These are phyloP conservation scores for Coelastrella sp. DNA, from an alignment of 139 green algal species.

Conservation along the genomic window DNA sequence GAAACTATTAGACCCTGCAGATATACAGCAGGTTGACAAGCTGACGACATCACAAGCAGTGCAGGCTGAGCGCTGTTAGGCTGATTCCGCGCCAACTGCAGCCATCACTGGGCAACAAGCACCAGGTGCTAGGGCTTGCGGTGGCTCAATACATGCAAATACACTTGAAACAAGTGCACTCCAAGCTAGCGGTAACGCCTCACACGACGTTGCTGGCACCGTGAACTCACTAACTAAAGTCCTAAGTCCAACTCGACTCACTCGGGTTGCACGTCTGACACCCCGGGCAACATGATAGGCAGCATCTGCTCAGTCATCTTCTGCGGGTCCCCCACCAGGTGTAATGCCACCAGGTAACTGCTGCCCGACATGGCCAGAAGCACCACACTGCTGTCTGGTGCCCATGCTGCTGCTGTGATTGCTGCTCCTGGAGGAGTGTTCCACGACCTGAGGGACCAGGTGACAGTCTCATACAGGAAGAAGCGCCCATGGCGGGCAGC, in stretches of 20 bases:
- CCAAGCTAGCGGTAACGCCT: too few species aligned
- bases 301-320: slow-evolving; percentile 50
- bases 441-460: slow-evolving; percentile 45
- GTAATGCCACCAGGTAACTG: slow-evolving; percentile 49
- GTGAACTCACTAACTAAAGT: too few species aligned
- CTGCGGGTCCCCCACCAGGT: slow-evolving; percentile 53
- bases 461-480: slow-evolving; percentile 54
- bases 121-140: too few species aligned
- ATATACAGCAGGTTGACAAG: too few species aligned
- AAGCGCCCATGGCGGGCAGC: slow-evolving; percentile 31
- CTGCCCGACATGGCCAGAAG: slow-evolving; percentile 45
- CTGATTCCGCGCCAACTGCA: too few species aligned
- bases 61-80: too few species aligned
- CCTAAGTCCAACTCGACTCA: not conserved
- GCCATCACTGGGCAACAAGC: too few species aligned
- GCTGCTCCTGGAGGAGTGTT: slow-evolving; percentile 1
- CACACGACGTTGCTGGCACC: too few species aligned
- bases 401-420: slow-evolving; percentile 8
- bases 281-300: slow-evolving; percentile 20
- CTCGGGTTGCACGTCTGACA: slow-evolving; percentile 21
- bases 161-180: too few species aligned
- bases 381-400: slow-evolving; percentile 32
- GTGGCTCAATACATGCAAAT: too few species aligned
- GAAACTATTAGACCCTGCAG: too few species aligned
- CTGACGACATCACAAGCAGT: too few species aligned